Conservation (phyloP, 805 yeast genomes). For the Candida rishiriensis region DNA sequence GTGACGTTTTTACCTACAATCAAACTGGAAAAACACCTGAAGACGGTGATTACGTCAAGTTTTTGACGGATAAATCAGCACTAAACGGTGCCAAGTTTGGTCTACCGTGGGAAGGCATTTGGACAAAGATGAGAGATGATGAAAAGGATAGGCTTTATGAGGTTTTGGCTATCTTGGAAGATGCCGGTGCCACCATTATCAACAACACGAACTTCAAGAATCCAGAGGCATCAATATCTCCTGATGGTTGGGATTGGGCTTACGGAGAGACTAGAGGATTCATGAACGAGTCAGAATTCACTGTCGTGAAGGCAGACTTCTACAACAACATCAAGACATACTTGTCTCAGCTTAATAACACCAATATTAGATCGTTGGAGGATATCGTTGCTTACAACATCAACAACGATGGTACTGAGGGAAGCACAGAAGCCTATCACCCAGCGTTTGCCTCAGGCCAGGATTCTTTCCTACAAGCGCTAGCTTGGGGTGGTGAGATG, state of each 20-base stretch:
- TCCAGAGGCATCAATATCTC: conserved; percentile 23
- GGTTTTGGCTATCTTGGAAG: conserved; percentile 17
- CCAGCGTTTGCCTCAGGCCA: conserved; percentile 29
- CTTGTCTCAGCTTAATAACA: conserved; percentile 22
- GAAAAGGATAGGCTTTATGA: conserved; percentile 17
- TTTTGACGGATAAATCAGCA: conserved; percentile 19
- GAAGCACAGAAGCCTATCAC: conserved; percentile 18
- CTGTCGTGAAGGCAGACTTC: conserved; percentile 28
- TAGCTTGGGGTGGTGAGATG: conserved; percentile 24
- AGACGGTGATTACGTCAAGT: conserved; percentile 26
- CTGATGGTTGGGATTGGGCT: conserved; percentile 30
- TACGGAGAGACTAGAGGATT: conserved; percentile 16
- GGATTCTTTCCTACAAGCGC: conserved; percentile 25
- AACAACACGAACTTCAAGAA: conserved; percentile 26
- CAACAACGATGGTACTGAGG: conserved; percentile 23
- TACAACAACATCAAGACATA: conserved; percentile 24
- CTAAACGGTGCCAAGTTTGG: conserved; percentile 29
- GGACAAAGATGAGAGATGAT: conserved; percentile 16
- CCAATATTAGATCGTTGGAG: conserved; percentile 21
- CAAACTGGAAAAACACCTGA: conserved; percentile 27
- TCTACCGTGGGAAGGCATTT: conserved; percentile 26
- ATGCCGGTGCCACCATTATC: conserved; percentile 26
- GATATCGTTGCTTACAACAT: conserved; percentile 26
- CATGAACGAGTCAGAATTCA: conserved; percentile 27
- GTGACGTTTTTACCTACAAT: conserved; percentile 22